Evolutionary conservation across 2,329 filamentous ascomycete genomes (phyloP).

Genomic region (Colletotrichum nymphaeae): DNA sequence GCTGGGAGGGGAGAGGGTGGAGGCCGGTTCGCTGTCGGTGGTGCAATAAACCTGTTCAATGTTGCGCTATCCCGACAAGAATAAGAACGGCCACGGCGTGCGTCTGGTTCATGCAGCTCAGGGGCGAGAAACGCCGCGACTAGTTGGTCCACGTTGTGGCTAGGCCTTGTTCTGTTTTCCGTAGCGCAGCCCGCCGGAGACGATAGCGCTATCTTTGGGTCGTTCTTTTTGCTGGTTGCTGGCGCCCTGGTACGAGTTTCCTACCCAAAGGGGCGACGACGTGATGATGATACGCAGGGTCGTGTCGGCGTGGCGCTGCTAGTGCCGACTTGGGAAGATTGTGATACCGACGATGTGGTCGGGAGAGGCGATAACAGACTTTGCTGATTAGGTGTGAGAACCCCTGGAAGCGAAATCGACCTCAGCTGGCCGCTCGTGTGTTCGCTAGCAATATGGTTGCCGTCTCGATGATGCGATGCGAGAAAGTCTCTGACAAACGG

Average conservation of each 20-base stretch:
- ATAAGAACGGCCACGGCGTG: neutral
- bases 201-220: constrained; percentile 24
- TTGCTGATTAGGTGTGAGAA: constrained; percentile 26
- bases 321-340: constrained; percentile 21
- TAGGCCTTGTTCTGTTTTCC: constrained; percentile 6
- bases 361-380: constrained; percentile 22
- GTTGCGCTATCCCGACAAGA: constrained; percentile 18
- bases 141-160: constrained; percentile 31
- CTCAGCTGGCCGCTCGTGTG: constrained; percentile 28
- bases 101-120: constrained; percentile 11
- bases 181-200: constrained; percentile 6
- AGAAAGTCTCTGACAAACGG: constrained; percentile 22
- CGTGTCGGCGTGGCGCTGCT: constrained; percentile 29
- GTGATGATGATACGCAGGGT: constrained; percentile 30
- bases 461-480: constrained; percentile 22
- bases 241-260: constrained; percentile 13
- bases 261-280: constrained; percentile 21
- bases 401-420: constrained; percentile 18
- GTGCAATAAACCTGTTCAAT: constrained; percentile 32
- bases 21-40: constrained; percentile 28
- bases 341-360: constrained; percentile 33
- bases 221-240: neutral
- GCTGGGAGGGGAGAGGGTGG: constrained; percentile 10
- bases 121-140: constrained; percentile 4
- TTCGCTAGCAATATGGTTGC: neutral